Conservation (phyloP, 352 stramenopile genomes). For the Pythium aphanidermatum region DNA sequence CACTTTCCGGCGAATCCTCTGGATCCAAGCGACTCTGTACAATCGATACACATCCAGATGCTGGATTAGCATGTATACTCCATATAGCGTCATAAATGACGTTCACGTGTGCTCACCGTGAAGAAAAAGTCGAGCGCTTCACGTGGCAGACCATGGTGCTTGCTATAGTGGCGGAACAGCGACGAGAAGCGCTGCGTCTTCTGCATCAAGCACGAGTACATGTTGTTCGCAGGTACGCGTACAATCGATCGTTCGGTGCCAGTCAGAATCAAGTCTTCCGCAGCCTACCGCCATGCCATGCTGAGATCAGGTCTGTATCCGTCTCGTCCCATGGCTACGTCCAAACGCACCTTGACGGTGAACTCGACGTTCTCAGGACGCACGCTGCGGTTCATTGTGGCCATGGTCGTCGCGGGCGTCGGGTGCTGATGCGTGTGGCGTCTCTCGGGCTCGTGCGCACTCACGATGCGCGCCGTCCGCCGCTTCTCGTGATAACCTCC, state of each 20-base stretch:
- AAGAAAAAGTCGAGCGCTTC: conserved; percentile 98
- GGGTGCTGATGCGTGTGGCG: not conserved
- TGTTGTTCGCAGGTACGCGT: conserved; percentile 80
- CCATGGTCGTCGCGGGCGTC: not conserved
- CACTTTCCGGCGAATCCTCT: conserved; percentile 78
- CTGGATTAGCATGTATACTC: not conserved
- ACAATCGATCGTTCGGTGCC: conserved; percentile 81
- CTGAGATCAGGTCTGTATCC: not conserved
- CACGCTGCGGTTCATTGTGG: conserved; percentile 68
- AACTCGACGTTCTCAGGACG: conserved; percentile 94
- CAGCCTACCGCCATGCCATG: conserved; percentile 29
- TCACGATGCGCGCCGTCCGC: too few relatives aligned
- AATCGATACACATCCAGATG: not conserved
- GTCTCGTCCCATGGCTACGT: not conserved
- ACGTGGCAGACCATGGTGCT: conserved; percentile 96
- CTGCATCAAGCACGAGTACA: conserved; percentile 96
- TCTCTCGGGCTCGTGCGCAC: not conserved
- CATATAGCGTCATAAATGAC: too few relatives aligned
- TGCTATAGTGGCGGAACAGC: conserved; percentile 98
- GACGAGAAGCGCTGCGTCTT: conserved; percentile 97
- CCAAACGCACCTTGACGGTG: conserved; percentile 84
- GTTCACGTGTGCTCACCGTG: too few relatives aligned
- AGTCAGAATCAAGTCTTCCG: conserved; percentile 67
- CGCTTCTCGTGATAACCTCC: too few relatives aligned
- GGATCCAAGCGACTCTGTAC: conserved; percentile 65